phyloP scores from a whole-genome alignment of 2,329 filamentous ascomycete genomes.

The Aureobasidium subglaciale region DNA sequence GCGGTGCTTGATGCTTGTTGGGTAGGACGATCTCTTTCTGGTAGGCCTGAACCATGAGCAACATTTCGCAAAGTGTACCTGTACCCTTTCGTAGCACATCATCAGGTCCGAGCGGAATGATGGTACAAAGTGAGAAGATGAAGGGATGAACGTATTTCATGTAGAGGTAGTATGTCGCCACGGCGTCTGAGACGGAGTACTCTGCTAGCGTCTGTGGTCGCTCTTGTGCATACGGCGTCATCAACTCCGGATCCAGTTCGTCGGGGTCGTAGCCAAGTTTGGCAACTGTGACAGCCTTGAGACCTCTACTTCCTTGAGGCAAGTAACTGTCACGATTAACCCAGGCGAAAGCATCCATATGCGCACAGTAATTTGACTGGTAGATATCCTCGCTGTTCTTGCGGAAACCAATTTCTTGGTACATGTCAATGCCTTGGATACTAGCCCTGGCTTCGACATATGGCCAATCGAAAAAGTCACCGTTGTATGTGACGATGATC shows the following conservation, averaged over 20 bases:
- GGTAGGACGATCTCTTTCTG: conserved; percentile 84
- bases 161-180: conserved; percentile 97
- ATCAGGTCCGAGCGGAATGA: conserved; percentile 86
- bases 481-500: conserved; percentile 99
- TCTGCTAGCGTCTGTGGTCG: conserved; percentile 90
- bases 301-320: conserved; percentile 89
- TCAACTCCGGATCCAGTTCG: conserved; percentile 92
- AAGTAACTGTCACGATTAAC: conserved; percentile 98
- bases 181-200: conserved; percentile 97
- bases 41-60: conserved; percentile 98
- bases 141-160: conserved; percentile 99
- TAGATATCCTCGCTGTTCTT: conserved; percentile 96
- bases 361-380: conserved; percentile 89
- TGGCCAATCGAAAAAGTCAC: conserved; percentile 99
- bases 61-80: conserved; percentile 97
- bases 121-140: conserved; percentile 96
- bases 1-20: conserved; percentile 88
- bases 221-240: conserved; percentile 84
- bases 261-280: conserved; percentile 98
- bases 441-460: conserved; percentile 92
- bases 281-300: conserved; percentile 95
- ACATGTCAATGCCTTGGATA: conserved; percentile 97
- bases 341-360: conserved; percentile 99
- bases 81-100: conserved; percentile 93
- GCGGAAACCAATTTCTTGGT: conserved; percentile 92